phyloP scores from a whole-genome alignment of 768 basidiomycete genomes.

The Cytidiella melzeri region DNA sequence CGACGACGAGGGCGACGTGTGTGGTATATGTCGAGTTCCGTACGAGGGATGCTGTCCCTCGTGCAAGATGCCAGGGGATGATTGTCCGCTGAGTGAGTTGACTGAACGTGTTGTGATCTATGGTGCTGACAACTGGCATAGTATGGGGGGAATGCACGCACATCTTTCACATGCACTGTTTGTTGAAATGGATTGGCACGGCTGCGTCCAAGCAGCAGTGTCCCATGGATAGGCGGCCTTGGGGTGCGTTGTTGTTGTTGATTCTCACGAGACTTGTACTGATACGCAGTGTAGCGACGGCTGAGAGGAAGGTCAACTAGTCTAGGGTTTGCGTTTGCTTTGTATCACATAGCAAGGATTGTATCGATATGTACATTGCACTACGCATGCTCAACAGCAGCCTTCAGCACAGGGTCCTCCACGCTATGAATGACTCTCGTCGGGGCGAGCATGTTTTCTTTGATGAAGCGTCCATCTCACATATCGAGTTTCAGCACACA shows the following conservation, averaged over 20 bases:
- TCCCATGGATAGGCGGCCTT: slow-evolving; percentile 94
- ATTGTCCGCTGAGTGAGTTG: slow-evolving; percentile 85
- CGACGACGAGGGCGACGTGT: slow-evolving; percentile 60
- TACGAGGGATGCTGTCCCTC: slow-evolving; percentile 94
- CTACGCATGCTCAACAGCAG: neutral
- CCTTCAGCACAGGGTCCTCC: slow-evolving; percentile 30
- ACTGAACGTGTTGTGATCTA: slow-evolving; percentile 45
- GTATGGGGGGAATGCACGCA: slow-evolving; percentile 99
- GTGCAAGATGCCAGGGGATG: slow-evolving; percentile 96
- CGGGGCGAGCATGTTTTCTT: slow-evolving; percentile 32
- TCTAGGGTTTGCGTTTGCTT: too few relatives aligned
- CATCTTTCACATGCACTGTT: slow-evolving; percentile 98
- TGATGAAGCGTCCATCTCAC: slow-evolving; percentile 40
- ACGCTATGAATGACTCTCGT: slow-evolving; percentile 37
- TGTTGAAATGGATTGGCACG: slow-evolving; percentile 94
- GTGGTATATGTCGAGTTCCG: slow-evolving; percentile 87
- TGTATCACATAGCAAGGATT: too few relatives aligned
- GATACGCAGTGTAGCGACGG: slow-evolving; percentile 35
- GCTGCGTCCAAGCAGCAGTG: slow-evolving; percentile 89
- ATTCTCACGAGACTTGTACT: neutral
- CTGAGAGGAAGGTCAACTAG: slow-evolving; percentile 40
- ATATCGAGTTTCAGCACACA: neutral
- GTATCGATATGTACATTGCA: too few relatives aligned
- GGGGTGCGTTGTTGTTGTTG: slow-evolving; percentile 55
- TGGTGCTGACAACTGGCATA: slow-evolving; percentile 25